These are phyloP conservation scores for Crithidia acanthocephali DNA, from an alignment of 208 protist genomes.

Conservation along the genomic window DNA sequence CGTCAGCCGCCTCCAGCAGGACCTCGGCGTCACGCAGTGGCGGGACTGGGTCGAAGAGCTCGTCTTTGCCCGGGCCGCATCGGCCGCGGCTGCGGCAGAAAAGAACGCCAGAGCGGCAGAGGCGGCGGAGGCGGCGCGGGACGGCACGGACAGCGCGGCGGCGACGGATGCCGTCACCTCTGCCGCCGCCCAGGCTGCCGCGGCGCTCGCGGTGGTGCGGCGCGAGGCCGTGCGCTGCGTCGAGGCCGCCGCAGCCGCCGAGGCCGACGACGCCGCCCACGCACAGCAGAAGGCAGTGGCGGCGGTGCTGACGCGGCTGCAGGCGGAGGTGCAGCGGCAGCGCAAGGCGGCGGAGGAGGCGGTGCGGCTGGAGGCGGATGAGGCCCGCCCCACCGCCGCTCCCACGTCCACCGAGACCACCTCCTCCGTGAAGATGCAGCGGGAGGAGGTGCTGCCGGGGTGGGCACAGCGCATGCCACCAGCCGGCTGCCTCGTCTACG, in stretches of 20 bases:
- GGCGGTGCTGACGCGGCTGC: constrained; percentile 14
- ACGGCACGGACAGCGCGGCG: neutral
- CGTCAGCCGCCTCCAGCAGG: constrained; percentile 57
- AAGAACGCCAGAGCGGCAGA: neutral
- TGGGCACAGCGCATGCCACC: constrained; percentile 82
- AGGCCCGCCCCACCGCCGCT: constrained; percentile 8
- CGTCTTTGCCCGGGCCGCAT: constrained; percentile 36
- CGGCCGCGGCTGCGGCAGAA: neutral
- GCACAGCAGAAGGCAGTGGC: constrained; percentile 26
- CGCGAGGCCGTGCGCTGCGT: constrained; percentile 20
- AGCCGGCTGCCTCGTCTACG: constrained; percentile 73
- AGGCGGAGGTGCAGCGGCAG: constrained; percentile 37
- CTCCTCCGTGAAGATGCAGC: neutral
- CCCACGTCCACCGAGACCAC: neutral
- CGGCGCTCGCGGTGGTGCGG: neutral
- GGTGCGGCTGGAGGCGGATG: constrained; percentile 73
- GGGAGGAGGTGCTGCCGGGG: constrained; percentile 57
- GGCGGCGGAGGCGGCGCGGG: neutral
- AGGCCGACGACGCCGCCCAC: constrained; percentile 7
- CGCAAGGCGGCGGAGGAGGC: constrained; percentile 91
- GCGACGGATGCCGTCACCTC: constrained; percentile 1
- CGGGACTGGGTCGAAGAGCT: constrained; percentile 59
- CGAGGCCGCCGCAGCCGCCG: constrained; percentile 1
- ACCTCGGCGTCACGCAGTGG: constrained; percentile 78
- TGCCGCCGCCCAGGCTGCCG: constrained; percentile 1